Conservation (phyloP, 306 rosid species). For the Ziziphus jujuba region DNA sequence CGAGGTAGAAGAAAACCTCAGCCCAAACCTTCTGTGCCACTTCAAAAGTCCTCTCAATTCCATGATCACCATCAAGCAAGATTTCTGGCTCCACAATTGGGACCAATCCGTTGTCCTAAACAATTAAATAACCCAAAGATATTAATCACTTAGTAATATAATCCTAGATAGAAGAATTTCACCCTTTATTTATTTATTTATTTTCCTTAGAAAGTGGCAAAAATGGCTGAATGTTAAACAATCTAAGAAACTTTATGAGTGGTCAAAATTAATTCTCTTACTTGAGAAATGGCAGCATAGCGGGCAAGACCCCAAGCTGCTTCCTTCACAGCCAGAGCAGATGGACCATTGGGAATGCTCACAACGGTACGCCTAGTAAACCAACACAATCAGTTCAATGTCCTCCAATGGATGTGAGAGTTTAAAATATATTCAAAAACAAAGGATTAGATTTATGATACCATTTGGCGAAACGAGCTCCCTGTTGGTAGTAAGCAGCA, state of each 20-base stretch:
- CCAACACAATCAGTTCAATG: conserved; percentile 11
- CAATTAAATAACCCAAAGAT: background rate
- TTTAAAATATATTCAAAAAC: background rate
- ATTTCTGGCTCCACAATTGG: conserved; percentile 99
- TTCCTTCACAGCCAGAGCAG: conserved; percentile 89
- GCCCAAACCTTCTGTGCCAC: conserved; percentile 92
- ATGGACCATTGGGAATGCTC: conserved; percentile 98
- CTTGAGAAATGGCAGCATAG: conserved; percentile 93
- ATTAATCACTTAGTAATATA: conserved; percentile 14
- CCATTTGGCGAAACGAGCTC: conserved; percentile 99
- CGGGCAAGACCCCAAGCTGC: conserved; percentile 97
- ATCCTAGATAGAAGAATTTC: background rate
- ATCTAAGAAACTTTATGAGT: background rate
- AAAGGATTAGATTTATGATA: conserved; percentile 19
- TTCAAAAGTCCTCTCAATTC: conserved; percentile 79
- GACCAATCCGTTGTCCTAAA: conserved; percentile 71
- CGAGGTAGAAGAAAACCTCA: conserved; percentile 90
- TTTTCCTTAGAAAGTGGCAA: background rate
- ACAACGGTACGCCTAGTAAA: conserved; percentile 74
- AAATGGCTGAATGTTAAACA: background rate
- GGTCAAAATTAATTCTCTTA: conserved; percentile 24
- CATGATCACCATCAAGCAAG: conserved; percentile 91
- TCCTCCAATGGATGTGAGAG: background rate
- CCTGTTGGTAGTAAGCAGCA: conserved; percentile 91
- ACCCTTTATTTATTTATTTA: no score